phyloP scores from a whole-genome alignment of 768 basidiomycete genomes.

The Terana coerulea region DNA sequence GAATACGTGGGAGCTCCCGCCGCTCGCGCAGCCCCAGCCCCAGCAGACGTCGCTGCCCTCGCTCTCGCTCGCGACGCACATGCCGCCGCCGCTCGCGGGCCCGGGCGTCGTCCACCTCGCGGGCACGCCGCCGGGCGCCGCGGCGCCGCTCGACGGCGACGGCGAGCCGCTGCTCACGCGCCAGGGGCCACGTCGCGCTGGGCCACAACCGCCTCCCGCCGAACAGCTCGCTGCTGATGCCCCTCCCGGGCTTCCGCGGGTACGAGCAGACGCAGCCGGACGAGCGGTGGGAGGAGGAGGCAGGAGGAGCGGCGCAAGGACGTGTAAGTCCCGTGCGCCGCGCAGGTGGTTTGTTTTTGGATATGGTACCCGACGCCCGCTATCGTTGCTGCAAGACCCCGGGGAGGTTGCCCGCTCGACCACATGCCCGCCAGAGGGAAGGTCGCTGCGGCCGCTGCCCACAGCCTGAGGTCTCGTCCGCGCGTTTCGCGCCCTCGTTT shows the following conservation, averaged over 20 bases:
- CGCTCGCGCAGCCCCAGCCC: constrained; percentile 1
- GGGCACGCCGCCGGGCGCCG: neutral
- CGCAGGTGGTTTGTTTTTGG: neutral
- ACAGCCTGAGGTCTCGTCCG: neutral
- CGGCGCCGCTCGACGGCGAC: neutral
- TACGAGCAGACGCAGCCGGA: neutral
- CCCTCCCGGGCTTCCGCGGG: constrained; percentile 11
- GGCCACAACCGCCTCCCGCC: constrained; percentile 14
- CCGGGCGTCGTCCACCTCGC: neutral
- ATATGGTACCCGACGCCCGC: neutral
- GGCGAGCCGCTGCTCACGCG: constrained; percentile 13
- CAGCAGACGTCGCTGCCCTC: neutral
- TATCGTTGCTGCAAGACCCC: neutral
- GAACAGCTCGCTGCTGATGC: constrained; percentile 14
- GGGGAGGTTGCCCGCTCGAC: neutral
- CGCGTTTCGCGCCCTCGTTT: no score
- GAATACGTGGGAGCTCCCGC: neutral
- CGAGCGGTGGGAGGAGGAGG: constrained; percentile 1
- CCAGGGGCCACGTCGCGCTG: constrained; percentile 9
- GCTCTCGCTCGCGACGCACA: neutral
- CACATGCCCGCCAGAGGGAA: neutral
- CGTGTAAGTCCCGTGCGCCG: neutral
- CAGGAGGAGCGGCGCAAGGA: neutral
- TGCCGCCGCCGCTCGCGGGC: neutral
- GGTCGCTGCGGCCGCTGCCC: no score